Evolutionary conservation across 2,329 filamentous ascomycete genomes (phyloP).

Genomic region (Mollisia scopiformis): DNA sequence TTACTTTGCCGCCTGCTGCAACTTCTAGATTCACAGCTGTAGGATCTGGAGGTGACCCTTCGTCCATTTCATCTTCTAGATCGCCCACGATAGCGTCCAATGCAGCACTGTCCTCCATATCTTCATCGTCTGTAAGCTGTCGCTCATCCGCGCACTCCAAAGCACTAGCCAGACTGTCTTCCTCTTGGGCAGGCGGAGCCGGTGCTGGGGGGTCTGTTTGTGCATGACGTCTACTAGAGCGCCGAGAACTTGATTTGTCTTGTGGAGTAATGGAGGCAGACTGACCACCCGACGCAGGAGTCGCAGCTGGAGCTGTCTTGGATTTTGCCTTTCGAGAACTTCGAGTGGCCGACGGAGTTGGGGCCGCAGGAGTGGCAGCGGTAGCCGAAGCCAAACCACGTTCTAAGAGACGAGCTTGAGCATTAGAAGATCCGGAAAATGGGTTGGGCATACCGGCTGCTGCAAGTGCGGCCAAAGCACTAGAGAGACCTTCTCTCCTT

Average conservation of each 20-base stretch:
- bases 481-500: constrained; percentile 64
- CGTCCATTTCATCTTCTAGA: constrained; percentile 80
- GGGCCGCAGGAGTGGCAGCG: constrained; percentile 40
- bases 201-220: constrained; percentile 50
- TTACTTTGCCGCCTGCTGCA: constrained; percentile 83
- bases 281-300: constrained; percentile 46
- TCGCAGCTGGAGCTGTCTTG: constrained; percentile 46
- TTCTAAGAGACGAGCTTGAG: constrained; percentile 33
- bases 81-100: constrained; percentile 91
- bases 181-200: constrained; percentile 55
- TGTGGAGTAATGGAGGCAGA: constrained; percentile 47
- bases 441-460: constrained; percentile 65
- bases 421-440: constrained; percentile 35
- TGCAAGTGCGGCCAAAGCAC: constrained; percentile 76
- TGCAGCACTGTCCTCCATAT: constrained; percentile 65
- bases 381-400: constrained; percentile 31
- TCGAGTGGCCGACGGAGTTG: constrained; percentile 41
- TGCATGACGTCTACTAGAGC: constrained; percentile 64
- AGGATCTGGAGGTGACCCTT: constrained; percentile 75
- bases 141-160: constrained; percentile 94
- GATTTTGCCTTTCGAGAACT: constrained; percentile 42
- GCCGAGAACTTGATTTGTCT: constrained; percentile 62
- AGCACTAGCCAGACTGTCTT: constrained; percentile 67
- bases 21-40: constrained; percentile 92
- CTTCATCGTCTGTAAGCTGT: constrained; percentile 75